Evolutionary conservation across 2,329 filamentous ascomycete genomes (phyloP).

Genomic region (Fusarium equiseti): DNA sequence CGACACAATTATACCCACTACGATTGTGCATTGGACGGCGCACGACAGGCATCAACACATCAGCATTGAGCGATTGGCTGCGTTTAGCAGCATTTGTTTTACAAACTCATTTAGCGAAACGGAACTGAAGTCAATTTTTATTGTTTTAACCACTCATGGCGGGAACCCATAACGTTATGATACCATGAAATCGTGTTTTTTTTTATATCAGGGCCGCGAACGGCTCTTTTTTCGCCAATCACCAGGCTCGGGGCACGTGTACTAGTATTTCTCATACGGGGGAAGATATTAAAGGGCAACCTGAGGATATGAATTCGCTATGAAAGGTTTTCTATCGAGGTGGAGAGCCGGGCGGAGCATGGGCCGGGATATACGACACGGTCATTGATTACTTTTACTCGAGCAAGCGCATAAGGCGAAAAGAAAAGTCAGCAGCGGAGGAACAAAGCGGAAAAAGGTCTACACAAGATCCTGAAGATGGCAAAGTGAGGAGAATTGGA

Average conservation of each 20-base stretch:
- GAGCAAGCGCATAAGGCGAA: conserved; percentile 29
- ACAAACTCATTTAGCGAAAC: conserved; percentile 36
- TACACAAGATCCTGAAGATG: not conserved
- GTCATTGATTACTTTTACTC: conserved; percentile 26
- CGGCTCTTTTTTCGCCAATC: conserved; percentile 37
- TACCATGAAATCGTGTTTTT: conserved; percentile 49
- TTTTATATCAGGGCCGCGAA: conserved; percentile 31
- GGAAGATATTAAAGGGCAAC: conserved; percentile 45
- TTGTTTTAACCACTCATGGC: conserved; percentile 42
- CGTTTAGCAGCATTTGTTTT: conserved; percentile 43
- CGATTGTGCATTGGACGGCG: conserved; percentile 49
- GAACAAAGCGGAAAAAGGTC: conserved; percentile 19
- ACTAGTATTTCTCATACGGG: conserved; percentile 42
- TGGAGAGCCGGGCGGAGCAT: conserved; percentile 9
- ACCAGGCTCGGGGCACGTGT: conserved; percentile 45
- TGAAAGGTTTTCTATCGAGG: conserved; percentile 4
- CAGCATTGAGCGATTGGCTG: conserved; percentile 48
- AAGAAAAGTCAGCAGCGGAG: conserved; percentile 42
- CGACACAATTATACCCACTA: conserved; percentile 41
- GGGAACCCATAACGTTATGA: conserved; percentile 46
- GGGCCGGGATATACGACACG: conserved; percentile 17
- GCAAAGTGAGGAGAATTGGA: not conserved
- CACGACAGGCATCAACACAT: conserved; percentile 47
- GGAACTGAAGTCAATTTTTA: conserved; percentile 31
- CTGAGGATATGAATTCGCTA: conserved; percentile 39